Base-by-base conservation (phyloP, 495 filamentous ascomycete species). In the Aspergillus campestris region DNA sequence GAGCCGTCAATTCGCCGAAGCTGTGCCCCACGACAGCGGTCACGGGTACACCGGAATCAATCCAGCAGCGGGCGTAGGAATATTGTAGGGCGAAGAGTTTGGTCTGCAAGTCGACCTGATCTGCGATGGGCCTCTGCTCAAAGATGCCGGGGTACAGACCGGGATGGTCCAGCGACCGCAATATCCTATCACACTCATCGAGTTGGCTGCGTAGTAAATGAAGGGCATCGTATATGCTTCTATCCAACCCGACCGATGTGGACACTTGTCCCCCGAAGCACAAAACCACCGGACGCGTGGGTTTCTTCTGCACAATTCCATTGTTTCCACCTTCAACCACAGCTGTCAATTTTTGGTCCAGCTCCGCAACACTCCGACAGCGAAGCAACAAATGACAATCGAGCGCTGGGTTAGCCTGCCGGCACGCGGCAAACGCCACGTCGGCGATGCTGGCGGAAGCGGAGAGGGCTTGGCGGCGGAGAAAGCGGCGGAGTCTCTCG, bases 251-350 rank as follows among this genome's bases (percentile, higher is more conserved):
- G 0, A 78, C 50, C 15, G 45, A 71, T 0, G 44, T 67, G 0
- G 69, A 72, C 0, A 66, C 53, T 46, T 81, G 77, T 6, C 75
- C 75, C 3, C 77, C 75, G 37, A 81, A 79, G 48, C 71, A 76
- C 0, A 81, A 52, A 3, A 81, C 51, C 1, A 78, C 61, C 0
- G 74, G 68, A 0, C 35, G 48, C 1, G 11, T 13, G 4, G 57
- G 59, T 37, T 51, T 49, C 15, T 49, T 49, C 9, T 36, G 15
- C 3, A 40, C 38, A n/a, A 58, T 15, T 2, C 47, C 5, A 11
- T 42, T 5, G 27, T 13, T 30, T 13, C 47, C 31, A 8, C 50
- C 50, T 5, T 35, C 9, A 5, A 40, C 37, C 1, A 56, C 15
- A 0, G 30, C 33, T 6, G 33, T 10, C 7, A 58, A 27, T 9